Conservation (phyloP, 805 yeast genomes). For the Teunomyces aglyptinius region DNA sequence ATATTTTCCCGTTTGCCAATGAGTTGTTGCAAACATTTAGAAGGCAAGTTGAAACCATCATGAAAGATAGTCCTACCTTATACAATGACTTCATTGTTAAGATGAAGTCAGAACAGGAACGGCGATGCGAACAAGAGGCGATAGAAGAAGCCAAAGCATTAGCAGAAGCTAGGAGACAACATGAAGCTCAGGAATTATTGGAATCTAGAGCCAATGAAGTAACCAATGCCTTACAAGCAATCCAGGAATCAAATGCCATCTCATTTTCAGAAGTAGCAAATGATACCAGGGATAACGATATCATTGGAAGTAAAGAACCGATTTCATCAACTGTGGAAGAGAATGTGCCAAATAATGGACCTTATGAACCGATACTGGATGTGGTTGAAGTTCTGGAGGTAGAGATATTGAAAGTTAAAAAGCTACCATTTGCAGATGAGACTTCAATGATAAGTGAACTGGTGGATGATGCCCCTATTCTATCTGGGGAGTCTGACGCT, state of each 20-base stretch:
- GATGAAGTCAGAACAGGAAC: not conserved
- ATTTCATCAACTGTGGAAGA: too few species aligned
- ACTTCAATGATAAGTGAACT: too few species aligned
- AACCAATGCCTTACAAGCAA: not conserved
- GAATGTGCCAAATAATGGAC: too few species aligned
- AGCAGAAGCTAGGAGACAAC: not conserved
- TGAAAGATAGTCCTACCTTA: constrained; percentile 30
- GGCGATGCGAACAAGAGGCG: not conserved
- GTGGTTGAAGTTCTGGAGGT: too few species aligned
- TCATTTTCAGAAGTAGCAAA: not conserved
- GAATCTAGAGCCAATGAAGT: not conserved
- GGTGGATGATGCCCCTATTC: too few species aligned
- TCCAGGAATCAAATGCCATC: not conserved
- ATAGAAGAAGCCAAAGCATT: not conserved
- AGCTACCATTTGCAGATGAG: too few species aligned
- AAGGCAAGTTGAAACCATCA: constrained; percentile 28
- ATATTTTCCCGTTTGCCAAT: constrained; percentile 38
- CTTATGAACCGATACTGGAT: too few species aligned
- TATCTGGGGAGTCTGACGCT: too few species aligned
- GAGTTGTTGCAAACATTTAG: constrained; percentile 32
- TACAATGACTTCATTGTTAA: constrained; percentile 21
- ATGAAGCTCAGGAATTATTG: not conserved
- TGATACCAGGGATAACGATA: too few species aligned
- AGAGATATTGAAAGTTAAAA: too few species aligned
- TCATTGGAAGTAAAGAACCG: too few species aligned